Percentiles rank a stretch among this genome's conserved stretches.
Evolutionary conservation across 352 stramenopile species (phyloP).

Genomic region (Globisporangium cystogenes): DNA sequence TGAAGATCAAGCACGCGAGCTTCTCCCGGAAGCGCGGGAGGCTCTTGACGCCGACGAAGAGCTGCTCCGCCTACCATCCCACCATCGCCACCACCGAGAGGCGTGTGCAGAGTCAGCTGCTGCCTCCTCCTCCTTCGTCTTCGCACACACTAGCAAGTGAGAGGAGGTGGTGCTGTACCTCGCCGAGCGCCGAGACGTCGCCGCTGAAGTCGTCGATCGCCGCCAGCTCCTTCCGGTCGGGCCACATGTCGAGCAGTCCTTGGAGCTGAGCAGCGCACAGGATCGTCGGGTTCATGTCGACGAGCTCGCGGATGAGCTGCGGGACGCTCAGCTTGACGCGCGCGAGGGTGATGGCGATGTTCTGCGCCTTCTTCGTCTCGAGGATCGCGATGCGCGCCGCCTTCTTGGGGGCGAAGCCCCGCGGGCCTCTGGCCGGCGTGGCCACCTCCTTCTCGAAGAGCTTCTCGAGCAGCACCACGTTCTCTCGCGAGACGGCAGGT

Average conservation of each 20-base stretch:
- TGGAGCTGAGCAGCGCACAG: conserved; percentile 64
- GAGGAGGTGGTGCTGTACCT: conserved; percentile 12
- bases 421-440: background rate
- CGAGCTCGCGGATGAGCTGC: conserved; percentile 53
- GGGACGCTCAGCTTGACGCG: conserved; percentile 61
- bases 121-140: background rate
- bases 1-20: conserved; percentile 72
- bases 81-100: background rate
- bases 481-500: conserved; percentile 53
- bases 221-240: conserved; percentile 63
- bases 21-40: conserved; percentile 65
- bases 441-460: conserved; percentile 41
- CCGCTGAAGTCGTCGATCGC: conserved; percentile 58
- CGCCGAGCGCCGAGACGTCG: conserved; percentile 40
- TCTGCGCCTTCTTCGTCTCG: conserved; percentile 83
- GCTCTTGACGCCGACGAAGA: conserved; percentile 57
- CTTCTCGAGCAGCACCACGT: conserved; percentile 59
- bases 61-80: conserved; percentile 48
- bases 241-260: conserved; percentile 80
- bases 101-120: background rate
- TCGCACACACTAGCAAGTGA: background rate
- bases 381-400: conserved; percentile 34
- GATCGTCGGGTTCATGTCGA: conserved; percentile 56
- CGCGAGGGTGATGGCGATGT: conserved; percentile 76
- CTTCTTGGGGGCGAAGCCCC: background rate